Base-by-base conservation (phyloP, 805 yeast species). In the Yarrowia sp. region DNA sequence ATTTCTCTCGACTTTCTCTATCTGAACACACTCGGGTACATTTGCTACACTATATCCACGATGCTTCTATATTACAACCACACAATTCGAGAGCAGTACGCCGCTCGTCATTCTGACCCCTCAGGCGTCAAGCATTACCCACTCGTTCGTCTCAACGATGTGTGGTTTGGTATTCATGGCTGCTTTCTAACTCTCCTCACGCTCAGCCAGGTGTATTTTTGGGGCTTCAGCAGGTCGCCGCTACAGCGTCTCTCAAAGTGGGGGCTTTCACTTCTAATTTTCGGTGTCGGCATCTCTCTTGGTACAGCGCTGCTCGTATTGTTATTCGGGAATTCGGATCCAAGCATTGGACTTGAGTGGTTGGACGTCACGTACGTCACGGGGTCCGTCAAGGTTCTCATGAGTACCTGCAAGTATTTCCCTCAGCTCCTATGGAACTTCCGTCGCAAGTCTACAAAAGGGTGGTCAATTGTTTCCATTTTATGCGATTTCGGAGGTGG, bases 371-470 rank as follows among this genome's bases (percentile, higher is more conserved):
- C 84, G 0, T 72, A 80, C 38, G 73, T 79, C 50, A 74, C 84
- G 22, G 83, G 86, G 1, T 77, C 81, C 52, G 79, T 81, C 71
- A 84, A 84, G 74, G 79, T 84, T 19, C 70, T 75, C 49, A 77
- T 83, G 72, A 82, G 85, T 70, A 77, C 80, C 45, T 75, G 81
- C 56, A 84, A 84, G 73, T 82, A 84, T 71, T 69, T 84, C 7
- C 87, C 87, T 0, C 87, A 84, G 72, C 80, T 83, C 3, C 68
- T 76, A 43, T 79, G 79, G 74, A 84, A 83, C 71, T 73, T 73
- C 64, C 72, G 74, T 61, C 78, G 87, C 41, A 75, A 76, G 52
- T 80, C 85, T 8, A 82, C 84, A 74, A 77, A 76, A 70, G 87
- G 87, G 0, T 80, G 82, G 69, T 81, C 86, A 4, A 79, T 77